Evolutionary conservation across 2,329 filamentous ascomycete genomes (phyloP).

Genomic region (Calonectria ilicicola): DNA sequence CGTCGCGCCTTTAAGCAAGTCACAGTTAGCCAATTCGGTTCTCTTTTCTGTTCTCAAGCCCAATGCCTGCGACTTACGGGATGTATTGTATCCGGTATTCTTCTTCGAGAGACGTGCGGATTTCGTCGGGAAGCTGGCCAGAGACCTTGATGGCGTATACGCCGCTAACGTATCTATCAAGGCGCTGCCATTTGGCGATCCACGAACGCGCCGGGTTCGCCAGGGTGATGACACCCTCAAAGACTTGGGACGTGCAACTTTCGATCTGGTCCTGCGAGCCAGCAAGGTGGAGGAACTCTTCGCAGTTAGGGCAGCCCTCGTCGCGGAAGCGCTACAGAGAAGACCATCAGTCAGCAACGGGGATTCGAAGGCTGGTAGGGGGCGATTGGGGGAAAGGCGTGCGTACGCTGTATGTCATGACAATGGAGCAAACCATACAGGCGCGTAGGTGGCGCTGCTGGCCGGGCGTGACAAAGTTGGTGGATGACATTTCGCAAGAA

Average conservation of each 20-base stretch:
- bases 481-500: conserved; percentile 50
- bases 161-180: conserved; percentile 88
- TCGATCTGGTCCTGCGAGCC: conserved; percentile 84
- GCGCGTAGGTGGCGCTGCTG: conserved; percentile 91
- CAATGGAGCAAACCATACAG: conserved; percentile 98
- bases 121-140: conserved; percentile 78
- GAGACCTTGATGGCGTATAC: conserved; percentile 96
- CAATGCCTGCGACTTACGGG: conserved; percentile 56
- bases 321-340: conserved; percentile 79
- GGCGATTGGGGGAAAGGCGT: conserved; percentile 15
- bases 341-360: conserved; percentile 23
- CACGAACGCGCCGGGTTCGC: conserved; percentile 87
- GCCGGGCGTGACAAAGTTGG: conserved; percentile 77
- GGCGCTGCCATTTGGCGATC: conserved; percentile 96
- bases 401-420: conserved; percentile 81
- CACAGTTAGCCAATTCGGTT: conserved; percentile 19
- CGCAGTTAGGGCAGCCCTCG: conserved; percentile 96
- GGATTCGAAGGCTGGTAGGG: neutral
- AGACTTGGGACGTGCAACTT: conserved; percentile 95
- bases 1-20: conserved; percentile 60
- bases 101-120: conserved; percentile 70
- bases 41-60: neutral
- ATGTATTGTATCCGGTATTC: conserved; percentile 75
- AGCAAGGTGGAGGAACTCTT: conserved; percentile 87
- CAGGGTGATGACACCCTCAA: conserved; percentile 90